These are phyloP conservation scores for Cadophora sp. DNA, from an alignment of 2,329 filamentous ascomycete species.

Conservation along the genomic window DNA sequence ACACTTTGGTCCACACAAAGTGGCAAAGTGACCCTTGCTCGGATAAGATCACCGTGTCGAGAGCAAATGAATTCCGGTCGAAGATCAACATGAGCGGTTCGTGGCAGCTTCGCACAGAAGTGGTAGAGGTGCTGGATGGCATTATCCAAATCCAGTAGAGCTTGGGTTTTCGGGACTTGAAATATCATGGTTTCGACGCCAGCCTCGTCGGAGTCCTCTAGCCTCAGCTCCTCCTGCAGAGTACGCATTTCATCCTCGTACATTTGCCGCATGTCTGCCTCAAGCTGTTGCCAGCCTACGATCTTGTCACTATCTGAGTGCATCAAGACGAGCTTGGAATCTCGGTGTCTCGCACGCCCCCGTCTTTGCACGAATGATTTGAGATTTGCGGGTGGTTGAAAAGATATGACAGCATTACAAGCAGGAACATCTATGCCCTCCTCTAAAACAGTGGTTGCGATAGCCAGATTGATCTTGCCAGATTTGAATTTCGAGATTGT, in stretches of 20 bases:
- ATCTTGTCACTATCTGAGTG: conserved; percentile 47
- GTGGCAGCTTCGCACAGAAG: conserved; percentile 70
- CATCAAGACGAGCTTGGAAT: conserved; percentile 58
- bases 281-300: conserved; percentile 68
- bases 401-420: conserved; percentile 70
- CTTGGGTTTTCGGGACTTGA: conserved; percentile 58
- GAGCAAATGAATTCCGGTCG: conserved; percentile 69
- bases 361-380: conserved; percentile 71
- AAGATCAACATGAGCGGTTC: conserved; percentile 65
- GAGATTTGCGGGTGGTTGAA: conserved; percentile 64
- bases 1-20: conserved; percentile 68
- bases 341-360: conserved; percentile 66
- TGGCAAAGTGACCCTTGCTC: conserved; percentile 74
- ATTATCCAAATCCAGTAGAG: conserved; percentile 72
- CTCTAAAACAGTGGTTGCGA: conserved; percentile 66
- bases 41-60: conserved; percentile 50
- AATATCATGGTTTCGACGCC: conserved; percentile 46
- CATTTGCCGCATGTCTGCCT: conserved; percentile 68
- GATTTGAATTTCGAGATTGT: conserved; percentile 58
- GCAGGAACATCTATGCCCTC: conserved; percentile 71
- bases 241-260: conserved; percentile 46
- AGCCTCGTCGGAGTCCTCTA: conserved; percentile 42
- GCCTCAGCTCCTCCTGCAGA: conserved; percentile 32
- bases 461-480: conserved; percentile 60
- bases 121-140: conserved; percentile 80